Percentiles rank a stretch among this genome's conserved stretches.
These are phyloP conservation scores for Candida argentea DNA, from an alignment of 805 yeast species.

Conservation along the genomic window DNA sequence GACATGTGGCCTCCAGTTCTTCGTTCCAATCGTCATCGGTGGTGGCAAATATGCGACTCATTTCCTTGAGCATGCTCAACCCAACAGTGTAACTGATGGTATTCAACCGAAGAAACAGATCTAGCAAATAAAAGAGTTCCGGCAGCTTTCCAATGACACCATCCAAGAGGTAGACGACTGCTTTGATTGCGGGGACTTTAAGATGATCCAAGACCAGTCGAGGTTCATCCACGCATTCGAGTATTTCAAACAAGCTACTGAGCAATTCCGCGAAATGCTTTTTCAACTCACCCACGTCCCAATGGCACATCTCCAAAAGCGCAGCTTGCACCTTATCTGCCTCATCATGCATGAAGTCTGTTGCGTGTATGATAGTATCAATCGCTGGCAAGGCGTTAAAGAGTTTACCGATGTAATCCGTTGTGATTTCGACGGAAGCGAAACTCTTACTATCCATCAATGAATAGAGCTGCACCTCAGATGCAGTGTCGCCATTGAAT, in stretches of 20 bases:
- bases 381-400: constrained; percentile 51
- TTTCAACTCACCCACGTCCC: constrained; percentile 44
- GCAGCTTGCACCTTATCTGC: too few species aligned
- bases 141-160: constrained; percentile 56
- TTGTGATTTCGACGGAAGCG: constrained; percentile 42
- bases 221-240: too few species aligned
- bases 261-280: constrained; percentile 56
- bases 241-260: constrained; percentile 20
- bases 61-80: constrained; percentile 33
- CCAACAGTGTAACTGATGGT: constrained; percentile 41
- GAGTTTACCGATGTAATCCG: constrained; percentile 60
- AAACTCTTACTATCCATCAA: constrained; percentile 24
- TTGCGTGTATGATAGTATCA: constrained; percentile 43
- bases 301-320: constrained; percentile 40
- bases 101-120: constrained; percentile 33
- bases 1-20: constrained; percentile 53
- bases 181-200: constrained; percentile 35
- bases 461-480: constrained; percentile 35
- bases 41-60: constrained; percentile 36
- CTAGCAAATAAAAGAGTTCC: constrained; percentile 48
- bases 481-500: constrained; percentile 32
- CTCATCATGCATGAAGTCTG: too few species aligned
- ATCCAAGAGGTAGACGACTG: constrained; percentile 53
- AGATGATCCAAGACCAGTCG: constrained; percentile 22
- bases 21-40: constrained; percentile 51